Evolutionary conservation across 768 basidiomycete species (phyloP).

Genomic region (Omphalotus guepiniiformis): DNA sequence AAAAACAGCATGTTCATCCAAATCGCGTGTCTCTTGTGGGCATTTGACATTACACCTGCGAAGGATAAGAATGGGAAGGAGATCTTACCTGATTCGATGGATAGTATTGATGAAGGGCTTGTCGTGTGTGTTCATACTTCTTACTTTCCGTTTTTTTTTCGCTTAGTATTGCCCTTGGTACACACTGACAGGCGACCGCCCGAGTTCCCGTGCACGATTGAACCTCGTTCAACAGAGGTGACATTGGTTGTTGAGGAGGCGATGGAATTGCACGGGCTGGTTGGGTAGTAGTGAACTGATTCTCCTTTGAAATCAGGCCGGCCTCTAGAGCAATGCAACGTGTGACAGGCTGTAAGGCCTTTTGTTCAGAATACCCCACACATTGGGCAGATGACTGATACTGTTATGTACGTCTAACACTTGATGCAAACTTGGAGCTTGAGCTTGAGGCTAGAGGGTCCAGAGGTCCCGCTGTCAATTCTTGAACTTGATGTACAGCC

Average conservation of each 20-base stretch:
- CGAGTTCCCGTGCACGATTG: background rate
- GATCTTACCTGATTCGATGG: background rate
- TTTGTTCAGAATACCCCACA: too few relatives aligned
- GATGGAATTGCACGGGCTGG: constrained; percentile 8
- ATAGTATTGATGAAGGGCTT: constrained; percentile 12
- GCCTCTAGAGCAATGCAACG: too few relatives aligned
- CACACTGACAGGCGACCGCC: background rate
- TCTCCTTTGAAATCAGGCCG: too few relatives aligned
- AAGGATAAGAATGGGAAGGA: background rate
- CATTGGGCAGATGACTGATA: too few relatives aligned
- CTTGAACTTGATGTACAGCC: too few relatives aligned
- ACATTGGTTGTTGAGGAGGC: constrained; percentile 1
- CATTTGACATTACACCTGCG: background rate
- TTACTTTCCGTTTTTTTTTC: background rate
- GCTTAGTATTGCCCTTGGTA: background rate
- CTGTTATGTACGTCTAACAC: too few relatives aligned
- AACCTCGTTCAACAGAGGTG: background rate
- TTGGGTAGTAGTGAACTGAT: too few relatives aligned
- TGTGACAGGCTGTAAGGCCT: too few relatives aligned
- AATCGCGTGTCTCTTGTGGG: constrained; percentile 24
- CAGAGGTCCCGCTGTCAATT: too few relatives aligned
- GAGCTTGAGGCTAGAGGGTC: too few relatives aligned
- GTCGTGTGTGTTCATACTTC: constrained; percentile 14
- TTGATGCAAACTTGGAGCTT: too few relatives aligned
- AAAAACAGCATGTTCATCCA: constrained; percentile 26